Conservation (phyloP, 164 flowering plant genomes). For the Liriodendron chinense region DNA sequence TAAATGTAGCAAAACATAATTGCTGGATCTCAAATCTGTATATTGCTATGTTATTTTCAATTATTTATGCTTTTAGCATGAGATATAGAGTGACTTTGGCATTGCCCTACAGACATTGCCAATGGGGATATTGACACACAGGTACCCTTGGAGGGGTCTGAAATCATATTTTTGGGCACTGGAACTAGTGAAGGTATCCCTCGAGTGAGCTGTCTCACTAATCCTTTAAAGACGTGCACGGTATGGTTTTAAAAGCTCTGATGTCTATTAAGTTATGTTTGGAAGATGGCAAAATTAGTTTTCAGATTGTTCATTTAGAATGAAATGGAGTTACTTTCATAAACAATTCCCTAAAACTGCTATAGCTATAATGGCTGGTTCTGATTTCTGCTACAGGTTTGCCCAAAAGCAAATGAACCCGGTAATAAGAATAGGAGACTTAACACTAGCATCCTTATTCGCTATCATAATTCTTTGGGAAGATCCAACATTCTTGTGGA, state of each 20-base stretch:
- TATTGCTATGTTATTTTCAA: neutral
- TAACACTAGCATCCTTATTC: slow-evolving; percentile 84
- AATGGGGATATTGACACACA: slow-evolving; percentile 22
- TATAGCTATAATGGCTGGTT: neutral
- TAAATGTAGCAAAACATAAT: neutral
- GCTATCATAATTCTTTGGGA: slow-evolving; percentile 48
- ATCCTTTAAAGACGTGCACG: slow-evolving; percentile 70
- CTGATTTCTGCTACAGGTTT: slow-evolving; percentile 50
- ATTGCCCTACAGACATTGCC: slow-evolving; percentile 36
- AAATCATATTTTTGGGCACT: slow-evolving; percentile 86
- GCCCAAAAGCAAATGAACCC: slow-evolving; percentile 71
- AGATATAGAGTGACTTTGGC: slow-evolving; percentile 8
- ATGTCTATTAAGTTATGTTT: neutral
- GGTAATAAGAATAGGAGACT: slow-evolving; percentile 84
- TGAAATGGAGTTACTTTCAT: no score
- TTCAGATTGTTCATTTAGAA: neutral
- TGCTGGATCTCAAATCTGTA: neutral
- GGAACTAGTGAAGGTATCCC: slow-evolving; percentile 99
- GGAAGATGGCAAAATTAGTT: neutral
- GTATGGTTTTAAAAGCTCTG: slow-evolving; percentile 31
- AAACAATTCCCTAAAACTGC: neutral
- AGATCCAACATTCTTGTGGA: slow-evolving; percentile 68
- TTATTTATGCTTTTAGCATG: slow-evolving; percentile 1
- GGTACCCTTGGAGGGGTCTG: slow-evolving; percentile 42
- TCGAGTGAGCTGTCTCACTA: slow-evolving; percentile 96